These are phyloP conservation scores for Trichoderma atroviride DNA, from an alignment of 2,329 filamentous ascomycete species.

Conservation along the genomic window DNA sequence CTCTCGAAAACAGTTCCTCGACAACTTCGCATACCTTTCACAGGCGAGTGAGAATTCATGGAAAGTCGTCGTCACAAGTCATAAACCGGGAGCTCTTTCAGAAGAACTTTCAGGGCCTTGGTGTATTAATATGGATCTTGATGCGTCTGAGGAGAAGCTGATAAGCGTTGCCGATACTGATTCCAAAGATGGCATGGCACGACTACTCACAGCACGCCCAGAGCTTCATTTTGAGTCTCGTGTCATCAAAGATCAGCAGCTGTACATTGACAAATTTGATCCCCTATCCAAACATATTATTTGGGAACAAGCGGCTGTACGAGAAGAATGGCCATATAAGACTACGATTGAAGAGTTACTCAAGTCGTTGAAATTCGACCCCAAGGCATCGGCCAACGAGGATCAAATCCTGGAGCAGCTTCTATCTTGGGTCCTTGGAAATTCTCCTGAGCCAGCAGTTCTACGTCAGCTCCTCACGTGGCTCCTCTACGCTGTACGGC, in stretches of 20 bases:
- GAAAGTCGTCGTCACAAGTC: constrained; percentile 27
- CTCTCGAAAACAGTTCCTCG: constrained; percentile 26
- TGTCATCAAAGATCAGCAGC: constrained; percentile 29
- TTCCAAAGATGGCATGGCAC: constrained; percentile 11
- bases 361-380: not conserved
- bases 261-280: constrained; percentile 28
- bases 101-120: constrained; percentile 21
- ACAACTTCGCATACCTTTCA: constrained; percentile 25
- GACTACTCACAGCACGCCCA: constrained; percentile 23
- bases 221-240: constrained; percentile 18
- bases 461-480: constrained; percentile 24
- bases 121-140: constrained; percentile 23
- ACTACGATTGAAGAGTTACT: constrained; percentile 19
- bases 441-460: constrained; percentile 10
- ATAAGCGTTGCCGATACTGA: not conserved
- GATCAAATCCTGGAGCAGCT: constrained; percentile 18
- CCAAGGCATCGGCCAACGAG: not conserved
- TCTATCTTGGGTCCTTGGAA: constrained; percentile 21
- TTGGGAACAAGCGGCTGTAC: constrained; percentile 22
- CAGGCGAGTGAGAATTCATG: constrained; percentile 23
- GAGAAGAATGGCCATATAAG: constrained; percentile 21
- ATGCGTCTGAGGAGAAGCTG: not conserved
- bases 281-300: constrained; percentile 19
- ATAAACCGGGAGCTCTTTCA: constrained; percentile 23
- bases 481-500: constrained; percentile 28